A percentile compares a stretch with the other conserved stretches of the same genome.
These are phyloP conservation scores for Aspergillus pseudotamarii DNA, from an alignment of 2,329 filamentous ascomycete species.

Conservation along the genomic window DNA sequence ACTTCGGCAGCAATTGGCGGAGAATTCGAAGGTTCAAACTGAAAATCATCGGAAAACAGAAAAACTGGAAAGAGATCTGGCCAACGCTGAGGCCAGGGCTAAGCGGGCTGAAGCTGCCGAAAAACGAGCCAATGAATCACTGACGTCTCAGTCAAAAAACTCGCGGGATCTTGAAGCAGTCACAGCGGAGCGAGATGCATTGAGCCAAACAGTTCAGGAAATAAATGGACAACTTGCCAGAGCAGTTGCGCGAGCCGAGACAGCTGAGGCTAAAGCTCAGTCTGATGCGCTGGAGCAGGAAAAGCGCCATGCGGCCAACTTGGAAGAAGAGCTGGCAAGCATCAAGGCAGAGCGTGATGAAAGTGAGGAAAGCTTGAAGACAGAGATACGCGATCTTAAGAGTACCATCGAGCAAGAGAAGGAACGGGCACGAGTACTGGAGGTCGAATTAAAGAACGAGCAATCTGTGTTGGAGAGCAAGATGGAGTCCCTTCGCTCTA, in stretches of 20 bases:
- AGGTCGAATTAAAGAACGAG: slow-evolving; percentile 81
- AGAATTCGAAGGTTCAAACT: slow-evolving; percentile 55
- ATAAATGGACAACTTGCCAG: slow-evolving; percentile 71
- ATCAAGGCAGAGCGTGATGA: slow-evolving; percentile 76
- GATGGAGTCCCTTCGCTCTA: slow-evolving; percentile 80
- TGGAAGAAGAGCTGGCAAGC: slow-evolving; percentile 67
- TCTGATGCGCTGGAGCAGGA: slow-evolving; percentile 70
- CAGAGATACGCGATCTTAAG: slow-evolving; percentile 70
- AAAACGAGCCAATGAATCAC: slow-evolving; percentile 58
- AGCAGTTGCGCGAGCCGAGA: slow-evolving; percentile 67
- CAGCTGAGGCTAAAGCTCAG: slow-evolving; percentile 67
- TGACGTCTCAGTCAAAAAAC: slow-evolving; percentile 54
- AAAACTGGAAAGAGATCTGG: slow-evolving; percentile 60
- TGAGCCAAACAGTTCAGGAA: slow-evolving; percentile 67
- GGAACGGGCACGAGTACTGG: slow-evolving; percentile 68
- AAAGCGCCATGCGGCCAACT: slow-evolving; percentile 55
- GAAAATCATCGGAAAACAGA: slow-evolving; percentile 59
- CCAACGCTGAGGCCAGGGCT: slow-evolving; percentile 56
- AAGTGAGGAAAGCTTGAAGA: slow-evolving; percentile 68
- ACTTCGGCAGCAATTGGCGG: slow-evolving; percentile 58
- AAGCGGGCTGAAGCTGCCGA: slow-evolving; percentile 63
- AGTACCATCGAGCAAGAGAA: slow-evolving; percentile 73
- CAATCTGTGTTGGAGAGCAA: slow-evolving; percentile 78
- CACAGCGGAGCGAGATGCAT: slow-evolving; percentile 64
- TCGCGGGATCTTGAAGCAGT: slow-evolving; percentile 63